Base-by-base conservation (phyloP, 345 rosid genomes). In the Capsella bursapastoris region DNA sequence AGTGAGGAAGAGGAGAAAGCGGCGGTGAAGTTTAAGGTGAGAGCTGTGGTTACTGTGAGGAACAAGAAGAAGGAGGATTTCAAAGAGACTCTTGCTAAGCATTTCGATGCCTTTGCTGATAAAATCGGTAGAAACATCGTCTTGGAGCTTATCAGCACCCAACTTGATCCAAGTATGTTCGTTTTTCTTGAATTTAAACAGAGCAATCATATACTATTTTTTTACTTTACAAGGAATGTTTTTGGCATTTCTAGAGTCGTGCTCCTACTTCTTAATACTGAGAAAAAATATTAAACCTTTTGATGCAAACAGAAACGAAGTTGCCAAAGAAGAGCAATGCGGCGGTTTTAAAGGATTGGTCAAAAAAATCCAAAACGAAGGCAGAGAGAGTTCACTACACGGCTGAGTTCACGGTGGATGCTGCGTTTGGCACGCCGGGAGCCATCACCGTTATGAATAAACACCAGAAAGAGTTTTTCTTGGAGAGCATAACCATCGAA, bases 341-440 rank as follows among this genome's bases (percentile, higher is more conserved):
- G 70, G 94, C 96, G 31, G 90, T 71, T 60, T 57, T 95, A 13
- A 84, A 74, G 27, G 97, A 89, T 60, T 92, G 99, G 97, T 89
- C 97, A 4, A 81, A 89, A 84, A 92, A 92, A 70, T 77, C 89
- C 28, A 86, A 86, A 65, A 76, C 84, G 0, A 90, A 90, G 77
- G 87, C 90, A 1, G 98, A 95, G 80, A 84, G 84, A 62, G 97
- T 95, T 64, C 90, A 90, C 50, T 95, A 95, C 81, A 81, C 86
- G 16, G 96, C 97, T n/a, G 98, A 92, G 59, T 90, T 95, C 78
- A 68, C 66, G 1, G 88, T 95, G 76, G 92, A 85, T 37, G 81
- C 99, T 0, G 71, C 81, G 22, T 92, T 95, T 64, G 97, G 99
- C 3, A 66, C 80, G 32, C 96, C 97, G 18, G 99, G 99, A 60